phyloP scores from a whole-genome alignment of 768 basidiomycete species.

The Lentinula detonsa region DNA sequence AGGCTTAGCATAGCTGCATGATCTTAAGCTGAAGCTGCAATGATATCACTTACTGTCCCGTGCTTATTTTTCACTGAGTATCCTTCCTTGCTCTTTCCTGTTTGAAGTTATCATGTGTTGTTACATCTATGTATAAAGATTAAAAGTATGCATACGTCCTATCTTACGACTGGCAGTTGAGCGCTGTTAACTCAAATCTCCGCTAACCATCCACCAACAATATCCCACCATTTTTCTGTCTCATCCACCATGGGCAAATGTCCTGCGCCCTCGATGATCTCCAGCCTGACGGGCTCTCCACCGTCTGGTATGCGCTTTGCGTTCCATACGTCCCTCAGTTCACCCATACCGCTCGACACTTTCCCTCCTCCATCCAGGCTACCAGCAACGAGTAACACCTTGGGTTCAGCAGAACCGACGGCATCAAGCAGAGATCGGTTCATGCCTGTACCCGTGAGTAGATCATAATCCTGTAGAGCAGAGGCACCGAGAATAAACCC shows the following conservation, averaged over 20 bases:
- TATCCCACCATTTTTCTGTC: slow-evolving; percentile 32
- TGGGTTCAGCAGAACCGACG: background rate
- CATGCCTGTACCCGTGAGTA: slow-evolving; percentile 16
- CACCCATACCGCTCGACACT: slow-evolving; percentile 31
- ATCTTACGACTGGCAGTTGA: too few relatives aligned
- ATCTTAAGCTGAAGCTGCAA: too few relatives aligned
- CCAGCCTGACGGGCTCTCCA: slow-evolving; percentile 21
- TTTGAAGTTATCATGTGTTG: too few relatives aligned
- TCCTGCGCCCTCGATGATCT: slow-evolving; percentile 31
- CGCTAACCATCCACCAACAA: slow-evolving; percentile 14
- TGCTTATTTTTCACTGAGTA: too few relatives aligned
- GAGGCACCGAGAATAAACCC: slow-evolving; percentile 43
- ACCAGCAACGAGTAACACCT: slow-evolving; percentile 37
- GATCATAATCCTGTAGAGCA: slow-evolving; percentile 40
- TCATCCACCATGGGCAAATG: slow-evolving; percentile 51
- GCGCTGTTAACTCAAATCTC: background rate
- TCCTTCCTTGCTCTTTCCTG: too few relatives aligned
- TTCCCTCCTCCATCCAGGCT: slow-evolving; percentile 42
- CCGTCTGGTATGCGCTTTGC: slow-evolving; percentile 10
- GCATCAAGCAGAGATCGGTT: background rate
- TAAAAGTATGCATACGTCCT: too few relatives aligned
- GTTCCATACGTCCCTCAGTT: slow-evolving; percentile 29
- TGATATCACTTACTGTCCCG: too few relatives aligned
- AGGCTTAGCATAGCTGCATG: too few relatives aligned
- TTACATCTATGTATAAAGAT: too few relatives aligned